phyloP scores from a whole-genome alignment of 2,329 filamentous ascomycete genomes.

The Ophiostoma tasmaniense region DNA sequence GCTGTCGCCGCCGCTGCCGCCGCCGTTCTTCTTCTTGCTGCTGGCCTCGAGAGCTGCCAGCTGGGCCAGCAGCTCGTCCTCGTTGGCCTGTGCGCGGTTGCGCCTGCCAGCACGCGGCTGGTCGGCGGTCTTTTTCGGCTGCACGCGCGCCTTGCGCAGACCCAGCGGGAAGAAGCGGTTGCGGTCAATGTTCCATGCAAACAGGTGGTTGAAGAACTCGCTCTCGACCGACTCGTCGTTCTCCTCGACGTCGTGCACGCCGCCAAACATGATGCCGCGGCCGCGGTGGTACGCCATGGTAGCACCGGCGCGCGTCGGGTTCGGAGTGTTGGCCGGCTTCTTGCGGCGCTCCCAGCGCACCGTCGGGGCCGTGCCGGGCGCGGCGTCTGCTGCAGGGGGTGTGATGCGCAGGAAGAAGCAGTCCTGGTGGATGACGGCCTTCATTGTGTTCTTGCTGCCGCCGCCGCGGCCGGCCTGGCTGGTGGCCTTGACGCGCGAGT shows the following conservation, averaged over 20 bases:
- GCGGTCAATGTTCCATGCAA: conserved; percentile 89
- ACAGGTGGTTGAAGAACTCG: conserved; percentile 90
- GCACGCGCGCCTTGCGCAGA: conserved; percentile 63
- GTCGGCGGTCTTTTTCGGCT: conserved; percentile 45
- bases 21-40: conserved; percentile 7
- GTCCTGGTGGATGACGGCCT: conserved; percentile 87
- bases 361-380: conserved; percentile 55
- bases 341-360: conserved; percentile 91
- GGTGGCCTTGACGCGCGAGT: conserved; percentile 77
- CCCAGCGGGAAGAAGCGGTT: conserved; percentile 86
- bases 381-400: conserved; percentile 59
- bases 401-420: conserved; percentile 85
- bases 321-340: conserved; percentile 80
- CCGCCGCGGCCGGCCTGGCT: conserved; percentile 51
- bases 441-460: conserved; percentile 63
- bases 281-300: conserved; percentile 95
- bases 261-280: conserved; percentile 85
- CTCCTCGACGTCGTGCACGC: conserved; percentile 86
- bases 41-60: conserved; percentile 70
- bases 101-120: conserved; percentile 47
- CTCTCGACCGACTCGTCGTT: conserved; percentile 93
- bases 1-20: conserved; percentile 43
- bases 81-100: conserved; percentile 77
- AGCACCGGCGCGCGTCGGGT: conserved; percentile 72
- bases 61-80: conserved; percentile 82